Evolutionary conservation across 2,329 filamentous ascomycete genomes (phyloP), one percentile per base, ranked within the genome.

Genomic region (Pestalotiopsis sp.): DNA sequence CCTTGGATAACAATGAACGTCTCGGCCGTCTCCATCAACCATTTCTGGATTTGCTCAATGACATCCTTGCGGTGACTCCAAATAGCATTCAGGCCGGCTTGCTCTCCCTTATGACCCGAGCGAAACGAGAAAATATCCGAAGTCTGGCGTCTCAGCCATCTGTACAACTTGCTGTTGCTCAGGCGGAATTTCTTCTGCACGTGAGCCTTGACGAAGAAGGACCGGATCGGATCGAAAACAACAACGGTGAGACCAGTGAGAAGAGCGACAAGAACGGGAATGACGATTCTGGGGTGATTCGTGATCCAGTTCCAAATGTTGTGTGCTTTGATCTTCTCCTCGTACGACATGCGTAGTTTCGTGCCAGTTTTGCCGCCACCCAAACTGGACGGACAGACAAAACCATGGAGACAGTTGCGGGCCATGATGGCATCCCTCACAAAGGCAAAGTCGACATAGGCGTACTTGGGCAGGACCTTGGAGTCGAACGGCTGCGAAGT

Each of bases 1-100:
- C 96, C 96, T 76, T 97, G 95, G 0, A 99, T 89, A 9, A 98
- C 93, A 71, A 97, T 94, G 77, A 98, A 98, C 0, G 95, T 98
- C 70, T 96, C 94, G 0, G 92, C 90, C 4, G 92, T 95, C 74
- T 98, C 95, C 76, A 94, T 90, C 7, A 98, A 83, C 94, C 94
- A 97, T 14, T 89, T 91, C 72, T 91, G 90, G 13, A 99, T 87
- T 76, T 95, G 90, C 25, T 94, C 88, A 69, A 98, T 96, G 64
- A 94, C 88, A 58, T 90, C 89, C 73, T 92, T 93, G 23, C 94
- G 90, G 76, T 97, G 94, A 71, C 94, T 93, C 92, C 95, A 97
- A 11, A 98, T 90, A 1, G 93, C 92, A 65, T 90, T 87, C 73
- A 97, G 86, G 14, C 92, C 91, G 9, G 90, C 90, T 67, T 91